A percentile compares a stretch with the other conserved stretches of the same genome.
Evolutionary conservation across 345 rosid genomes (phyloP).

Genomic region (Moringa oleifera): DNA sequence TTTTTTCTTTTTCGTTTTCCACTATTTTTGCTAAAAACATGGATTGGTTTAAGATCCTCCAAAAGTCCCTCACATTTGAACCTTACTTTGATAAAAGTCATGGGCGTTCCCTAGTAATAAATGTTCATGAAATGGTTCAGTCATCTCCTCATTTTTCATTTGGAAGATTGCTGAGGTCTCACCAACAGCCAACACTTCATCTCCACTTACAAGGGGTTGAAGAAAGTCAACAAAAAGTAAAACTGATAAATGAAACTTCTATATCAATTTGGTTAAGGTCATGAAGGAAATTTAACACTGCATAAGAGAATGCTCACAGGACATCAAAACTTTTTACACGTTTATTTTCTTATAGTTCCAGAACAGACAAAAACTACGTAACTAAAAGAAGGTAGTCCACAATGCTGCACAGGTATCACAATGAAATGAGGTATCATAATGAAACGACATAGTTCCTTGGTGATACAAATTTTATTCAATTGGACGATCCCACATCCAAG

Average conservation of each 20-base stretch:
- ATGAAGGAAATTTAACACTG: neutral
- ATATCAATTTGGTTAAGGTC: neutral
- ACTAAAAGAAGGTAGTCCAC: neutral
- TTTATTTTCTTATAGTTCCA: neutral
- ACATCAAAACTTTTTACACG: neutral
- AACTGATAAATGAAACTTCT: neutral
- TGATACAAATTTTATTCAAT: neutral
- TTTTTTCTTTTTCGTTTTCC: too few species aligned
- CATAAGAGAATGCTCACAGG: neutral
- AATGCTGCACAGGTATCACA: neutral
- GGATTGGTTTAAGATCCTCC: too few species aligned
- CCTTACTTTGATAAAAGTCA: neutral
- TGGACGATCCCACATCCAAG: neutral
- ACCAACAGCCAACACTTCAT: neutral
- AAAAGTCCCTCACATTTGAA: neutral
- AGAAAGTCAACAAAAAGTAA: neutral
- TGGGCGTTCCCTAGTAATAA: neutral
- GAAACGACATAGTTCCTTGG: neutral
- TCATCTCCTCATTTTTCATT: neutral
- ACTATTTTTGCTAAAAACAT: too few species aligned
- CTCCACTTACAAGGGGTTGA: neutral
- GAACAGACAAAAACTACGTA: neutral
- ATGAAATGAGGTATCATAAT: too few species aligned
- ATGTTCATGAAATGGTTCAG: neutral
- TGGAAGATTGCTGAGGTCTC: neutral